These are phyloP conservation scores for Mollisia scopiformis DNA, from an alignment of 2,329 filamentous ascomycete genomes.

Conservation along the genomic window DNA sequence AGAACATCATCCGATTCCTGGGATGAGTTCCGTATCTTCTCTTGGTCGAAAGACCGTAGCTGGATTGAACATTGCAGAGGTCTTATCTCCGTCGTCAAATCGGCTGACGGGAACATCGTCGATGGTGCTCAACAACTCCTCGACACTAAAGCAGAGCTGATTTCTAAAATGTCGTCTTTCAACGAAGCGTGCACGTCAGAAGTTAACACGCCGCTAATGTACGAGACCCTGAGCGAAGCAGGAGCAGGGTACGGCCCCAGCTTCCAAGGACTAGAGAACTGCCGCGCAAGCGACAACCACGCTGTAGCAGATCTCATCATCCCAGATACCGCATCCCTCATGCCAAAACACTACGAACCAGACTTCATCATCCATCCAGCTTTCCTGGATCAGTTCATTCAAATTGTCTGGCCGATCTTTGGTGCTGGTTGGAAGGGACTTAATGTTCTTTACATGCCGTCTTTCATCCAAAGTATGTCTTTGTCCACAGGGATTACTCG, in stretches of 20 bases:
- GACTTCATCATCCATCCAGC: constrained; percentile 48
- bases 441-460: constrained; percentile 47
- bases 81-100: constrained; percentile 24
- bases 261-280: constrained; percentile 54
- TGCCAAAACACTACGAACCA: constrained; percentile 50
- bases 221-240: constrained; percentile 47
- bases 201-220: constrained; percentile 44
- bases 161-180: constrained; percentile 36
- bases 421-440: constrained; percentile 38
- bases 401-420: constrained; percentile 43
- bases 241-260: constrained; percentile 54
- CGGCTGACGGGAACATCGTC: constrained; percentile 21
- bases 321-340: constrained; percentile 46
- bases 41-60: constrained; percentile 51
- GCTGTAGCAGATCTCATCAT: constrained; percentile 42
- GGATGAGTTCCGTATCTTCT: constrained; percentile 60
- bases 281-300: constrained; percentile 41
- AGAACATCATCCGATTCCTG: constrained; percentile 48
- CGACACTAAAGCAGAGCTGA: constrained; percentile 28
- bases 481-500: constrained; percentile 39
- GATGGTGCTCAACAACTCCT: constrained; percentile 24
- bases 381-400: constrained; percentile 49
- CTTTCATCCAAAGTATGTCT: constrained; percentile 43
- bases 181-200: constrained; percentile 33
- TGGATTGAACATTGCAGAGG: constrained; percentile 52